A percentile compares a stretch with the other conserved stretches of the same genome.
Conservation (phyloP, 257 asterid genomes). For the Phtheirospermum japonicum region DNA sequence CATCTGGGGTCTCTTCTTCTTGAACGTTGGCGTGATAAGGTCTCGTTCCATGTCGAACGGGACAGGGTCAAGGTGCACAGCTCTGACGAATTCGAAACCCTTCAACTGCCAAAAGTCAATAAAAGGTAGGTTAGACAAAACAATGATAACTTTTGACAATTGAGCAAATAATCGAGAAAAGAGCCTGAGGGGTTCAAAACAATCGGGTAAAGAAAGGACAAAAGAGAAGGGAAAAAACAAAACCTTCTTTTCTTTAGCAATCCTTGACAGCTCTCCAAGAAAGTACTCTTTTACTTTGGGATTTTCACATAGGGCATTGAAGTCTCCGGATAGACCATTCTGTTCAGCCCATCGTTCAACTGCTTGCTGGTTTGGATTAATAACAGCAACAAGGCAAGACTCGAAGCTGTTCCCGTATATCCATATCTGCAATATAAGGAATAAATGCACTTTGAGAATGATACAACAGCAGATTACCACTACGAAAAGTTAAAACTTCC, state of each 20-base stretch:
- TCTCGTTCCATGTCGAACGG: conserved; percentile 95
- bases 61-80: conserved; percentile 85
- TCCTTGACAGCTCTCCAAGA: conserved; percentile 64
- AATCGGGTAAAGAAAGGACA: conserved; percentile 1
- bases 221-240: neutral
- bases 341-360: conserved; percentile 77
- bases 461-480: conserved; percentile 12
- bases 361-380: conserved; percentile 66
- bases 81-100: conserved; percentile 84
- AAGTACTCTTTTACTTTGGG: conserved; percentile 58
- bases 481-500: conserved; percentile 9
- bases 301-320: conserved; percentile 59
- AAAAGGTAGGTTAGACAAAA: conserved; percentile 21
- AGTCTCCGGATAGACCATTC: conserved; percentile 61
- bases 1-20: conserved; percentile 91
- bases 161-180: no score
- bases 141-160: neutral
- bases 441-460: conserved; percentile 21
- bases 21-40: conserved; percentile 91
- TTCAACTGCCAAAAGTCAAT: conserved; percentile 56
- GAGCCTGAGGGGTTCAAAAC: no score
- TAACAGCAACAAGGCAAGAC: conserved; percentile 75
- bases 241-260: conserved; percentile 82
- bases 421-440: conserved; percentile 67
- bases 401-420: conserved; percentile 94